Evolutionary conservation across 2,329 filamentous ascomycete species (phyloP).

Genomic region (Verticillium longisporum): DNA sequence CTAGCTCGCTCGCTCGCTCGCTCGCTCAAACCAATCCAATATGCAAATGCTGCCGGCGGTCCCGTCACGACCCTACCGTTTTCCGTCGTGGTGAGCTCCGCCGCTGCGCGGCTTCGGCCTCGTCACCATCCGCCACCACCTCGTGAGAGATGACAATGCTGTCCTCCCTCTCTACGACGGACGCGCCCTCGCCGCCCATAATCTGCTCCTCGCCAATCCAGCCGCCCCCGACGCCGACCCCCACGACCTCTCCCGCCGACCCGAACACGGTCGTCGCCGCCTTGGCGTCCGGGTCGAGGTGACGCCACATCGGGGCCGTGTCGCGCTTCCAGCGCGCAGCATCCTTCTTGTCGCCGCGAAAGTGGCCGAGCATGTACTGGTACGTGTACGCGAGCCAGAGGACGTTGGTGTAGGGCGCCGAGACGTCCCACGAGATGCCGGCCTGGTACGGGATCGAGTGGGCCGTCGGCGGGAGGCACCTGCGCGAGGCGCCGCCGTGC

Average conservation of each 20-base stretch:
- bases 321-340: slow-evolving; percentile 36
- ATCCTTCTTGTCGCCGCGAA: slow-evolving; percentile 37
- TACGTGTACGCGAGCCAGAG: slow-evolving; percentile 60
- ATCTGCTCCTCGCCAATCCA: slow-evolving; percentile 51
- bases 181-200: slow-evolving; percentile 26
- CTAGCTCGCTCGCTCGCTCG: background rate
- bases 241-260: slow-evolving; percentile 48
- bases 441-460: slow-evolving; percentile 37
- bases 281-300: slow-evolving; percentile 45
- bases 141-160: slow-evolving; percentile 31
- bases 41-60: background rate
- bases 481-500: slow-evolving; percentile 34
- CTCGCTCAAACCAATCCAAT: background rate
- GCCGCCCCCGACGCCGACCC: slow-evolving; percentile 50
- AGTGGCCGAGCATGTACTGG: slow-evolving; percentile 41
- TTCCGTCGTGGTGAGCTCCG: slow-evolving; percentile 16
- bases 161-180: slow-evolving; percentile 28
- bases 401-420: slow-evolving; percentile 57
- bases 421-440: slow-evolving; percentile 45
- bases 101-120: slow-evolving; percentile 9
- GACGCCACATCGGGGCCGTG: slow-evolving; percentile 46
- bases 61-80: background rate
- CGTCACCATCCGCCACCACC: slow-evolving; percentile 4
- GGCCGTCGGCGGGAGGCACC: slow-evolving; percentile 37
- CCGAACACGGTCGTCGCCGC: slow-evolving; percentile 42